These are phyloP conservation scores for Trichosporon coremiiforme DNA, from an alignment of 1,284 basidiomycete species.

Conservation along the genomic window DNA sequence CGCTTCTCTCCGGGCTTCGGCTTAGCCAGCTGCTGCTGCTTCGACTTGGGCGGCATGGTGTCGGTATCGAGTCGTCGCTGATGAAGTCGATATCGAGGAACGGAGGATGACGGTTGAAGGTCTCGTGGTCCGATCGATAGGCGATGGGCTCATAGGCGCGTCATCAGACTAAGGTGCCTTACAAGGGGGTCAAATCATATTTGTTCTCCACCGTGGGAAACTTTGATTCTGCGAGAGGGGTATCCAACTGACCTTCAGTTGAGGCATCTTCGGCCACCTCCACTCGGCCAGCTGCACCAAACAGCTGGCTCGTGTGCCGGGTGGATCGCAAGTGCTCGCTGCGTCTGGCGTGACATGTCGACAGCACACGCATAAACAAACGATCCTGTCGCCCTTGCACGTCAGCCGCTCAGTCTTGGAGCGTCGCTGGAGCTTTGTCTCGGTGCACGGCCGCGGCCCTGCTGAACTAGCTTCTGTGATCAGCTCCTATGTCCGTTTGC, in stretches of 20 bases:
- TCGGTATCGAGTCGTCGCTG: neutral
- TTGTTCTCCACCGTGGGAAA: too few species aligned
- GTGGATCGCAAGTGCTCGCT: neutral
- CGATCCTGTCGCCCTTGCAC: neutral
- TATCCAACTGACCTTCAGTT: neutral
- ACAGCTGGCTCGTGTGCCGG: neutral
- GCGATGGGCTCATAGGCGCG: neutral
- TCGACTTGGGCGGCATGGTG: slow-evolving; percentile 10
- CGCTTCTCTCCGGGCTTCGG: neutral
- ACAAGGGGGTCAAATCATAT: too few species aligned
- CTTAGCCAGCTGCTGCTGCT: neutral
- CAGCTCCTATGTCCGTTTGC: neutral
- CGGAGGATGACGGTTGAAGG: neutral
- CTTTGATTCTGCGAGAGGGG: too few species aligned
- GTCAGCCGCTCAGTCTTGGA: neutral
- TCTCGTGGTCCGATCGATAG: slow-evolving; percentile 4
- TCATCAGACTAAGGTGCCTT: neutral
- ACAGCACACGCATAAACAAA: neutral
- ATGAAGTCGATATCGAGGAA: neutral
- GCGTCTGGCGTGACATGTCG: neutral
- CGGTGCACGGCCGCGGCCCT: neutral
- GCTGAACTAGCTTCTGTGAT: neutral
- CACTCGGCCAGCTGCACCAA: too few species aligned
- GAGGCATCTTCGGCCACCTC: neutral
- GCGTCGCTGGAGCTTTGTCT: too few species aligned